Base-by-base conservation (phyloP, 768 basidiomycete genomes). In the Hygrophorus russula region DNA sequence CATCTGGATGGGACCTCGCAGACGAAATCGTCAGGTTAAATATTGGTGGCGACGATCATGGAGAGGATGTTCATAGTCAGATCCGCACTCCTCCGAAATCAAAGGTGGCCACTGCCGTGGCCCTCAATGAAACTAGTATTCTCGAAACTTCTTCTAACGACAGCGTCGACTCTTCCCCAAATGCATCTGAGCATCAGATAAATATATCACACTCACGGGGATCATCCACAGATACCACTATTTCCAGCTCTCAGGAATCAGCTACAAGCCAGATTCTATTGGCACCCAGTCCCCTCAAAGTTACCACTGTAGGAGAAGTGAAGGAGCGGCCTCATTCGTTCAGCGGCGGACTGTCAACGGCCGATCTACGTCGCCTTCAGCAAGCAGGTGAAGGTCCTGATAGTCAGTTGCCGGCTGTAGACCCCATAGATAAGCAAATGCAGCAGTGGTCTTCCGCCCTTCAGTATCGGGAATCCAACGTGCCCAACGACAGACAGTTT, bases 271-370 rank as follows among this genome's bases (percentile, higher is more conserved):
- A 78, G 56, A 72, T 73, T 24, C 62, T 82, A 53, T 68, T 79
- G 44, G 70, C 65, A 28, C 68, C 46, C 51, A 66, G 69, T 41
- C 68, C 75, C 46, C 60, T 78, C 51, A 82, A 80, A 59, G 61
- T 68, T 32, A 68, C 64, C 30, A 61, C 68, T 36, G 51, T 68
- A 42, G 61, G 61, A 43, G 82, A 86, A 56, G 65, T 75, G 38
- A 81, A 82, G 57, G 85, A 84, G 56, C 74, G 84, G 42, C 84
- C 84, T 12, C 84, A 82, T 56, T 87, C 84, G 0, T 87, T 84
- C 57, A 86, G 80, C 47, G 85, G 85, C 34, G 82, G 81, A 20
- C 63, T 87, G 37, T 83, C 85, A 5, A 70, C 63, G 39, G 79
- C 82, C 37, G 84, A 88, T 51, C 66, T 87, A 44, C 77, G 78